Percentiles rank a stretch among this genome's conserved stretches.
Evolutionary conservation across 2,329 filamentous ascomycete genomes (phyloP).

Genomic region (Sclerotinia borealis): DNA sequence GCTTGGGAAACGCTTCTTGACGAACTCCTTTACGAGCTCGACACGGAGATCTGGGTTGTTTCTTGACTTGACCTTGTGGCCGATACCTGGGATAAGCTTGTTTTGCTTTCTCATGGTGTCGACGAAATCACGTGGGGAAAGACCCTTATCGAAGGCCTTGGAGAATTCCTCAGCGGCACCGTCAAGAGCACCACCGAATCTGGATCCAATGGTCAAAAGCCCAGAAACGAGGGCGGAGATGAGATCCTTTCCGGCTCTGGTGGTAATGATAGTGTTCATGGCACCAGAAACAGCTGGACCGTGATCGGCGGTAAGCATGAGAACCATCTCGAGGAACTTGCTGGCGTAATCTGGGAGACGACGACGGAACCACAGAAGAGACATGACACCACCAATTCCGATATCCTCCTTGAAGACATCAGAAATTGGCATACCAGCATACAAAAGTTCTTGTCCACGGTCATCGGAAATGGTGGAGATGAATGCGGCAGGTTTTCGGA

Average conservation of each 20-base stretch:
- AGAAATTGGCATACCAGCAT: conserved; percentile 99
- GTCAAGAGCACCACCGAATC: conserved; percentile 97
- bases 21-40: conserved; percentile 98
- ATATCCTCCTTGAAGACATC: conserved; percentile 99
- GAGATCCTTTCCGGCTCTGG: conserved; percentile 96
- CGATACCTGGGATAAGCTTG: conserved; percentile 99
- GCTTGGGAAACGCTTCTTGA: conserved; percentile 92
- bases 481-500: conserved; percentile 99
- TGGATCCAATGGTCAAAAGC: conserved; percentile 95
- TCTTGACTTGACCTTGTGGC: conserved; percentile 98
- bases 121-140: conserved; percentile 97
- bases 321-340: conserved; percentile 99
- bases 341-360: conserved; percentile 92
- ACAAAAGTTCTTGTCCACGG: conserved; percentile 97
- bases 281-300: conserved; percentile 97
- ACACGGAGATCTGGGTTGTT: conserved; percentile 99
- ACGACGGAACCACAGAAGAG: conserved; percentile 98
- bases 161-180: conserved; percentile 98
- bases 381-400: conserved; percentile 99
- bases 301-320: conserved; percentile 99
- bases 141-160: conserved; percentile 95
- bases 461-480: conserved; percentile 99
- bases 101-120: conserved; percentile 99
- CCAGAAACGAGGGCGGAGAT: conserved; percentile 93
- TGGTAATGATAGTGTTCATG: conserved; percentile 99